Base-by-base conservation (phyloP, 2,329 filamentous ascomycete genomes). In the Endocalyx cinctus region DNA sequence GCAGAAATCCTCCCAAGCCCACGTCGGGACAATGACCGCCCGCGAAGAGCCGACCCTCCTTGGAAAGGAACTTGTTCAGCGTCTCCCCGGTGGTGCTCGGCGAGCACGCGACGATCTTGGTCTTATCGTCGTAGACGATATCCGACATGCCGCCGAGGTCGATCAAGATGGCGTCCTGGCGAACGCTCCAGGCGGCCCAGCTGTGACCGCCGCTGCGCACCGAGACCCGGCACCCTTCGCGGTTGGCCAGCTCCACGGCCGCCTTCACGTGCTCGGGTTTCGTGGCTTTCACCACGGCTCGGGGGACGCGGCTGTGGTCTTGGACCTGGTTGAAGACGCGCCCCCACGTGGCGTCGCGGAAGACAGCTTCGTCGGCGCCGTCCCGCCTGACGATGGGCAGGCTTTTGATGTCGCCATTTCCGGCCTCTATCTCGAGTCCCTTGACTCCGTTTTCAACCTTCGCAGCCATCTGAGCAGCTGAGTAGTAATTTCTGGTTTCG, bases 11-110 rank as follows among this genome's bases (percentile, higher is more conserved):
- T 0, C 72, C 72, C n/a, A 77, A 44, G 7, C 69, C 72, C 13
- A 77, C 72, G 48, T 74, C 70, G 0, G 72, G 71, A 46, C 71
- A 77, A 48, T 77, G 73, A 0, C 72, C 73, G 1, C 69, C 70
- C 0, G 62, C 58, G 42, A 77, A 77, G 55, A 74, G 62, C 22
- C 63, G 51, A 0, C 63, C 66, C 27, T 59, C 47, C 1, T 38
- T 31, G 1, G 30, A 44, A n/a, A 72, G 48, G 31, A 57, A 57
- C 4, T 34, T 45, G 41, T 70, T 71, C 8, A 70, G 41, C 45
- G 59, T 49, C 15, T 52, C 45, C 2, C 71, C 68, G 2, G 69
- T 74, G n/a, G 60, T 60, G 31, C 64, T 67, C 3, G 72, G 64
- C 5, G 70, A 65, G 1, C 57, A 70, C 12, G 48, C 53, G 2